A percentile compares a stretch with the other conserved stretches of the same genome.
These are phyloP conservation scores for Ulvella scutata DNA, from an alignment of 139 green algal genomes.

Conservation along the genomic window DNA sequence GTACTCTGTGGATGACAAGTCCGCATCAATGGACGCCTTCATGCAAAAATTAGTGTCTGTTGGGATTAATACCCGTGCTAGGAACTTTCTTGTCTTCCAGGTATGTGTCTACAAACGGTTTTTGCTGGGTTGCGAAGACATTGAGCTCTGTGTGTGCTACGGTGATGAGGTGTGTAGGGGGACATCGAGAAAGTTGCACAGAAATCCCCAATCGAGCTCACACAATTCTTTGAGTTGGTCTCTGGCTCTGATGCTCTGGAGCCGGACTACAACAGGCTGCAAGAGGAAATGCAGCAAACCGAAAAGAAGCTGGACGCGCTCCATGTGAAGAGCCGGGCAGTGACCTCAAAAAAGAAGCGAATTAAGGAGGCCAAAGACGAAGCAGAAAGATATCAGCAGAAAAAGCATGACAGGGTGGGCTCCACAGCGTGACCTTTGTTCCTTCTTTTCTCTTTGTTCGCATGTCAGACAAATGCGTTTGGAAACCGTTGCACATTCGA, in stretches of 20 bases:
- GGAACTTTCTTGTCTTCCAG: slow-evolving; percentile 99
- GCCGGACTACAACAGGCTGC: slow-evolving; percentile 53
- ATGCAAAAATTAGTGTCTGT: slow-evolving; percentile 46
- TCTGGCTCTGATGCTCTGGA: slow-evolving; percentile 40
- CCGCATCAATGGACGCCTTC: slow-evolving; percentile 78
- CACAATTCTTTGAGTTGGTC: slow-evolving; percentile 80
- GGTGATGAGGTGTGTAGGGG: slow-evolving; percentile 30
- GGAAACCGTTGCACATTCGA: too few relatives aligned
- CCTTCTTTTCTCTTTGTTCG: too few relatives aligned
- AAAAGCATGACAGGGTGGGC: slow-evolving; percentile 56
- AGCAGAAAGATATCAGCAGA: slow-evolving; percentile 68
- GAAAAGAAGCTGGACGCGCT: slow-evolving; percentile 46
- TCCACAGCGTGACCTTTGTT: too few relatives aligned
- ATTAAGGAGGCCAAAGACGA: slow-evolving; percentile 97
- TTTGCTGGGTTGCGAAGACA: not conserved
- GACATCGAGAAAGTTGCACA: slow-evolving; percentile 91
- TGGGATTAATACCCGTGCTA: slow-evolving; percentile 84
- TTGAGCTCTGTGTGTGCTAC: not conserved
- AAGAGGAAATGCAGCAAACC: slow-evolving; percentile 23
- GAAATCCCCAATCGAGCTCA: slow-evolving; percentile 69
- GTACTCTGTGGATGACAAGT: slow-evolving; percentile 61
- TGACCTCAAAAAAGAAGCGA: slow-evolving; percentile 60
- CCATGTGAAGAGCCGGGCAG: slow-evolving; percentile 57
- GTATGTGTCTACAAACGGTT: slow-evolving; percentile 14
- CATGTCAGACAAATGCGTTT: too few relatives aligned